Evolutionary conservation across 139 green algal species (phyloP).

Genomic region (Closterium sp.): DNA sequence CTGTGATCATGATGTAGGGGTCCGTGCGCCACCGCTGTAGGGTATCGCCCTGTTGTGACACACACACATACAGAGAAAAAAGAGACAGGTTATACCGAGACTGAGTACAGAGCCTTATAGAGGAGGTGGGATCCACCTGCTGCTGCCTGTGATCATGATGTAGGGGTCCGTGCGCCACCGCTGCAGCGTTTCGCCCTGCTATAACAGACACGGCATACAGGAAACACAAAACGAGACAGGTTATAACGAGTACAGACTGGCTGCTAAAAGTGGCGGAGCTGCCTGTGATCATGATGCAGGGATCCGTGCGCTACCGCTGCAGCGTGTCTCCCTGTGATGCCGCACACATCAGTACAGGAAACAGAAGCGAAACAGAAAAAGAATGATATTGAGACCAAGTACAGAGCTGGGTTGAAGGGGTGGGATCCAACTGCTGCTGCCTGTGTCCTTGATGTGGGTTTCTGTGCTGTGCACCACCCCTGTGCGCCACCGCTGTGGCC

Average conservation of each 20-base stretch:
- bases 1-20: slow-evolving; percentile 88
- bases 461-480: no score
- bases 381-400: no score
- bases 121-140: not conserved
- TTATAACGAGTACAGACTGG: no score
- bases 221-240: no score
- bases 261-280: slow-evolving; percentile 29
- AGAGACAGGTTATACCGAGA: not conserved
- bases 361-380: no score
- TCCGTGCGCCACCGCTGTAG: slow-evolving; percentile 81
- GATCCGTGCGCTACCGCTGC: slow-evolving; percentile 81
- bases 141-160: slow-evolving; percentile 80
- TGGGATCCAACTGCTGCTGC: no score
- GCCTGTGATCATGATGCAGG: slow-evolving; percentile 87
- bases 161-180: slow-evolving; percentile 89
- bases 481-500: no score
- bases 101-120: not conserved
- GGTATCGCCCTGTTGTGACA: slow-evolving; percentile 65
- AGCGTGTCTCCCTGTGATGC: slow-evolving; percentile 76
- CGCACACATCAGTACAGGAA: no score
- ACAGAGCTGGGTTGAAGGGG: no score
- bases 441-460: no score
- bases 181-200: slow-evolving; percentile 68
- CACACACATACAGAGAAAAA: not conserved
- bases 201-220: no score